Conservation (phyloP, 331 rosid species). For the Spiraea crenata region DNA sequence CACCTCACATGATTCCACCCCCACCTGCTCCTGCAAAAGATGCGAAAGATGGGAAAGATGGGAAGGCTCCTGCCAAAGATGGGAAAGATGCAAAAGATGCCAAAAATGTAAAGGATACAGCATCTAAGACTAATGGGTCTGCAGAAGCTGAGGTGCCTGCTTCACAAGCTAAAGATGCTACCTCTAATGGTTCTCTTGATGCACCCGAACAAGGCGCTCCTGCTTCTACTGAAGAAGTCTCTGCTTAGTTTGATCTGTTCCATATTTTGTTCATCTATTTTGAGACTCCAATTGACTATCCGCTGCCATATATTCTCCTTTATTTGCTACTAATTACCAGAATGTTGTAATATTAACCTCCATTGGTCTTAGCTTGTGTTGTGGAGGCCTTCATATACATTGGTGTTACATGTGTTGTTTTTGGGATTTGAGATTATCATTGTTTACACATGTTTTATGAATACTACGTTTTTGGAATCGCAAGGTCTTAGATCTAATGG, state of each 20-base stretch:
- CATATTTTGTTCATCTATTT: constrained; percentile 22
- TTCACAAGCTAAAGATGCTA: constrained; percentile 53
- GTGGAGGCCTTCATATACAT: constrained; percentile 15
- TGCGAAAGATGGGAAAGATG: background rate
- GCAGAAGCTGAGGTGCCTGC: constrained; percentile 45
- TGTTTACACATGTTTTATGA: constrained; percentile 4
- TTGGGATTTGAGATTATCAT: constrained; percentile 16
- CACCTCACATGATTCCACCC: constrained; percentile 95
- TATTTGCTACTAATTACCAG: constrained; percentile 23
- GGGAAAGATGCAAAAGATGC: constrained; percentile 56
- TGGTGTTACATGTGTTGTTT: constrained; percentile 21
- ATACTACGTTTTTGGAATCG: background rate
- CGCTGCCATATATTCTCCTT: constrained; percentile 20
- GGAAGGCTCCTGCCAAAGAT: constrained; percentile 43
- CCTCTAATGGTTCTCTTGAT: constrained; percentile 50
- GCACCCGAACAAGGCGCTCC: constrained; percentile 53
- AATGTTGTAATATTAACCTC: constrained; percentile 32
- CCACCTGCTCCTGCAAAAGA: constrained; percentile 55
- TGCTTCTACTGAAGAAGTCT: constrained; percentile 44
- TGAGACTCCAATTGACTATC: constrained; percentile 38
- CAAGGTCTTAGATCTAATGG: no score
- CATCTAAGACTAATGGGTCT: constrained; percentile 51
- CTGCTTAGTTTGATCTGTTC: constrained; percentile 16
- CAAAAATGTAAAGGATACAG: constrained; percentile 35
- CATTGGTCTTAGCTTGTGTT: constrained; percentile 30